These are phyloP conservation scores for Mortierella sp. DNA, from an alignment of 371 early-diverging fungal species.

Conservation along the genomic window DNA sequence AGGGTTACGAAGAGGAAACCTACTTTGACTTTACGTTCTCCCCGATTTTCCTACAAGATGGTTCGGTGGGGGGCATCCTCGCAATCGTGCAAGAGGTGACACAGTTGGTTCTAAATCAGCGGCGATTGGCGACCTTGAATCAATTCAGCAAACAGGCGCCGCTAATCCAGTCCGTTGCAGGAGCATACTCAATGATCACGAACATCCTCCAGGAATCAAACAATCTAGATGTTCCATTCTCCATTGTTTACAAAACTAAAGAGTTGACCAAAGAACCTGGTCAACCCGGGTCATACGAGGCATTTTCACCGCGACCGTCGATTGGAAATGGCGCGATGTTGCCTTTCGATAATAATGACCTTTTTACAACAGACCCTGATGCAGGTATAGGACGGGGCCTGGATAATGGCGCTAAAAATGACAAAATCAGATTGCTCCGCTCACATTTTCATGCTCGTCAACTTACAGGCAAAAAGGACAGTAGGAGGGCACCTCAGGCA, in stretches of 20 bases:
- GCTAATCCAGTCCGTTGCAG: constrained; percentile 33
- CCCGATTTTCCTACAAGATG: constrained; percentile 42
- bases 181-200: constrained; percentile 43
- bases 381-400: no score
- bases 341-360: no score
- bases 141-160: constrained; percentile 51
- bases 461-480: constrained; percentile 26
- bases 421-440: constrained; percentile 18
- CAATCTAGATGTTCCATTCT: constrained; percentile 51
- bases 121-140: constrained; percentile 40
- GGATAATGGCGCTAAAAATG: neutral
- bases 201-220: constrained; percentile 52
- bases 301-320: constrained; percentile 20
- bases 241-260: constrained; percentile 46
- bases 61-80: constrained; percentile 34
- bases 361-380: no score
- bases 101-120: constrained; percentile 38
- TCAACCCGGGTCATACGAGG: constrained; percentile 1
- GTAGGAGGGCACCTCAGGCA: constrained; percentile 33
- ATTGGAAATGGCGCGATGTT: no score
- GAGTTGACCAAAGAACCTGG: constrained; percentile 10
- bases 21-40: constrained; percentile 52
- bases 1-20: constrained; percentile 50
- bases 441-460: constrained; percentile 30
- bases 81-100: constrained; percentile 42